Evolutionary conservation across 106 monocot genomes (phyloP), one percentile per base, ranked within the genome.

Genomic region (Amphibolis antarctica): DNA sequence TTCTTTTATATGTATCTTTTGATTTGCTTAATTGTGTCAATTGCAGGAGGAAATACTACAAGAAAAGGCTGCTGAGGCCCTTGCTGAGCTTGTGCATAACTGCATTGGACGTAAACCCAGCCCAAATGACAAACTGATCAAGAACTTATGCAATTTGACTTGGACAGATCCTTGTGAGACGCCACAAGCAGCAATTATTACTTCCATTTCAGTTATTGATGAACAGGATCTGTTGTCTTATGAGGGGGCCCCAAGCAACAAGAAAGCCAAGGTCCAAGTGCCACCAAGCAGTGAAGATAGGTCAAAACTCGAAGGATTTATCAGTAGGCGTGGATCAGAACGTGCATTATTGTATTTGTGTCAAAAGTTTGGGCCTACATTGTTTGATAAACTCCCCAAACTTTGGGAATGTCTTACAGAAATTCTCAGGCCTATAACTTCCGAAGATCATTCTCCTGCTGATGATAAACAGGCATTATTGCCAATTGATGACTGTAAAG

Each of bases 391-490:
- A 44, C 82, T 98, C 66, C 86, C 96, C 11, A 98, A 87, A 64
- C 53, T 98, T n/a, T 98, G 96, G 96, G 96, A 90, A 58, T 90
- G 82, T 53, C 77, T 98, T 13, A 82, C 82, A 10, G 96, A 98
- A 70, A 55, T 90, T 72, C 73, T 98, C 24, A 76, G 70, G 61
- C 82, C 96, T 12, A 5, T 77, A 10, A 52, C 12, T 21, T 9
- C 45, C 4, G 74, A 75, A 44, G 63, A 55, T 76, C 70, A 62
- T 18, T 24, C 63, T 66, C 43, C 50, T 55, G 59, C 70, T 44
- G 65, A 79, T 63, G 75, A 80, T 14, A 59, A 64, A 28, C 53
- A 71, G 44, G 65, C 75, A 53, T 28, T 58, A 36, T 62, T 72
- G 52, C 59, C 83, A 23, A 67, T 60, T n/a, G 77, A 80, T 60